phyloP scores from a whole-genome alignment of 768 basidiomycete genomes.

The Porpolomopsis calyptriformis region DNA sequence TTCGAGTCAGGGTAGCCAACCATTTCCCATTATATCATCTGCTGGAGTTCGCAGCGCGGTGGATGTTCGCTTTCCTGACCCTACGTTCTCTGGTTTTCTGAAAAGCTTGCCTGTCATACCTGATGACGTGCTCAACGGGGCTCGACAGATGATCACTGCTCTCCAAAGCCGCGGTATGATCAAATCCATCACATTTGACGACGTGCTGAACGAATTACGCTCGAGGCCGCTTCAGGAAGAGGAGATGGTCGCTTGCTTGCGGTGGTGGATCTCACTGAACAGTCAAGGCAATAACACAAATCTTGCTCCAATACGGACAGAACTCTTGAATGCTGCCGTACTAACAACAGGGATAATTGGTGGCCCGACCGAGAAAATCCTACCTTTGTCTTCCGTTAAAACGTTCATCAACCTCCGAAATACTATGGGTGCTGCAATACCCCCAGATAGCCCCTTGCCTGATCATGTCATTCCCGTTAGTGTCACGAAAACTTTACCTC shows the following conservation, averaged over 20 bases:
- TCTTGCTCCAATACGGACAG: conserved; percentile 37
- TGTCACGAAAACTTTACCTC: conserved; percentile 49
- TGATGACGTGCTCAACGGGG: conserved; percentile 42
- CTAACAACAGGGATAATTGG: conserved; percentile 32
- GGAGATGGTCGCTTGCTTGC: conserved; percentile 74
- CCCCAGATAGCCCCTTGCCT: conserved; percentile 67
- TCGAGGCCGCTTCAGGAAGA: conserved; percentile 54
- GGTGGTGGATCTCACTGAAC: conserved; percentile 65
- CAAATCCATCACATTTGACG: conserved; percentile 64
- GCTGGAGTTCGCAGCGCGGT: conserved; percentile 56
- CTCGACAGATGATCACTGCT: conserved; percentile 47
- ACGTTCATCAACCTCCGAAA: conserved; percentile 57
- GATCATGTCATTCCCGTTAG: conserved; percentile 55
- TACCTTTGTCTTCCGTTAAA: conserved; percentile 60
- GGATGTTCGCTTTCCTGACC: conserved; percentile 65
- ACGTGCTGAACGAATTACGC: conserved; percentile 72
- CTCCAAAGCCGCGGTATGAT: conserved; percentile 58
- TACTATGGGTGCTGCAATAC: conserved; percentile 45
- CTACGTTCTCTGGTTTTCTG: conserved; percentile 62
- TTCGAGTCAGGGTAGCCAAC: conserved; percentile 35
- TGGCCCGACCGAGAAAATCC: conserved; percentile 38
- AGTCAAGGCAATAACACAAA: conserved; percentile 27
- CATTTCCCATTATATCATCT: conserved; percentile 66
- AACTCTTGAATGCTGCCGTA: conserved; percentile 65
- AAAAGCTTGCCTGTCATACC: conserved; percentile 70